These are phyloP conservation scores for Coffea eugenioides DNA, from an alignment of 257 asterid species.

Conservation along the genomic window DNA sequence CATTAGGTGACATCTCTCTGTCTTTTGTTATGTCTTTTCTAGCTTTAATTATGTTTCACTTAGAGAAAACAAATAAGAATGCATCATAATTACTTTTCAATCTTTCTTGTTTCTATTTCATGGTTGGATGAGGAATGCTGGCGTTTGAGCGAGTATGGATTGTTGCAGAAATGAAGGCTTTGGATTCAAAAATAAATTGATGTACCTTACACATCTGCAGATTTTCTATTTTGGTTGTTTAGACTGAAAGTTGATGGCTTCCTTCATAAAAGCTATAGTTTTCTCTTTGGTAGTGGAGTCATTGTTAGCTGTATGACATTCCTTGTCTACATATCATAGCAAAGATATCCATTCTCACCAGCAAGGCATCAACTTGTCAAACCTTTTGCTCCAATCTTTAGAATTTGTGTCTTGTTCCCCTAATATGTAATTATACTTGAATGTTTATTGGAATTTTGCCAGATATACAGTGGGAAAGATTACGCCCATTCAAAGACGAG, in stretches of 20 bases:
- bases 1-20: neutral
- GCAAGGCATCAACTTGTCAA: neutral
- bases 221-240: conserved; percentile 3
- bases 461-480: conserved; percentile 97
- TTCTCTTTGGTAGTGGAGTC: neutral
- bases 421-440: conserved; percentile 22
- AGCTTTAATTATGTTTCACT: neutral
- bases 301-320: neutral
- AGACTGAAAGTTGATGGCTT: neutral
- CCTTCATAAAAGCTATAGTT: neutral
- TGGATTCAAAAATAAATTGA: neutral
- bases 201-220: neutral
- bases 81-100: neutral
- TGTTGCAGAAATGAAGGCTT: neutral
- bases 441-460: conserved; percentile 28
- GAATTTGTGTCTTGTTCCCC: conserved; percentile 6
- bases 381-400: neutral
- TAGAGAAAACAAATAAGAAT: neutral
- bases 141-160: neutral
- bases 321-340: neutral
- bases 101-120: neutral
- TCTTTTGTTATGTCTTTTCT: neutral
- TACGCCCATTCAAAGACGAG: conserved; percentile 96
- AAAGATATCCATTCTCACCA: neutral
- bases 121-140: neutral